phyloP scores from a whole-genome alignment of 768 basidiomycete genomes.

The Leccinum obscurum region DNA sequence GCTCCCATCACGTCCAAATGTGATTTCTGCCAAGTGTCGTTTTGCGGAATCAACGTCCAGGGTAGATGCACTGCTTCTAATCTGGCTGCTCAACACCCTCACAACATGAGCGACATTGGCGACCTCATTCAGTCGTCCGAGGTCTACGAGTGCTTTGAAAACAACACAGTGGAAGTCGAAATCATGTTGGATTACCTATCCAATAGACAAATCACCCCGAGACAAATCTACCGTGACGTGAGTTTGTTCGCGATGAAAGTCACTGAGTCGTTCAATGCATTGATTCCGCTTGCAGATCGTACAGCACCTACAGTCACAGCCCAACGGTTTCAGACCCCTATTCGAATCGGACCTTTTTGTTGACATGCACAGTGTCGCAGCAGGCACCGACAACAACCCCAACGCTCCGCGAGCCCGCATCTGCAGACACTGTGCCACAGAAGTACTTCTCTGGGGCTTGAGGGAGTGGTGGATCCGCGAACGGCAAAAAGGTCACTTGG shows the following conservation, averaged over 20 bases:
- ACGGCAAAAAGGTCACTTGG: conserved; percentile 65
- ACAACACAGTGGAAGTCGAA: conserved; percentile 79
- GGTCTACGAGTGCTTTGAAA: conserved; percentile 77
- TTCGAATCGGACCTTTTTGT: conserved; percentile 70
- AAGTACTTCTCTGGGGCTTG: conserved; percentile 73
- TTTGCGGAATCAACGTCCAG: conserved; percentile 80
- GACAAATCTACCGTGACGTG: conserved; percentile 77
- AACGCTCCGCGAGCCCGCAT: conserved; percentile 58
- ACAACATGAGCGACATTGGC: conserved; percentile 63
- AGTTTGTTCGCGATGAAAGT: conserved; percentile 15
- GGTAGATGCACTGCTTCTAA: conserved; percentile 67
- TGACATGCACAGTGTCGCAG: conserved; percentile 61
- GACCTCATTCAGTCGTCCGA: conserved; percentile 78
- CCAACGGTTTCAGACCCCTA: conserved; percentile 61
- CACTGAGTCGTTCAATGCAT: conserved; percentile 10
- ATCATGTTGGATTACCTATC: conserved; percentile 81
- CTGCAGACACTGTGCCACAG: conserved; percentile 73
- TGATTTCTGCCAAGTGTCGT: conserved; percentile 79
- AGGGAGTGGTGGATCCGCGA: conserved; percentile 85
- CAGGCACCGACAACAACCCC: conserved; percentile 56
- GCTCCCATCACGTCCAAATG: conserved; percentile 83
- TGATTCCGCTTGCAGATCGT: conserved; percentile 51
- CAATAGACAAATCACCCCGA: conserved; percentile 58
- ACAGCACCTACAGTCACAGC: conserved; percentile 56
- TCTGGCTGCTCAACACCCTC: conserved; percentile 61